Conservation (phyloP, 495 filamentous ascomycete species). For the Mytilinidion resinicola region DNA sequence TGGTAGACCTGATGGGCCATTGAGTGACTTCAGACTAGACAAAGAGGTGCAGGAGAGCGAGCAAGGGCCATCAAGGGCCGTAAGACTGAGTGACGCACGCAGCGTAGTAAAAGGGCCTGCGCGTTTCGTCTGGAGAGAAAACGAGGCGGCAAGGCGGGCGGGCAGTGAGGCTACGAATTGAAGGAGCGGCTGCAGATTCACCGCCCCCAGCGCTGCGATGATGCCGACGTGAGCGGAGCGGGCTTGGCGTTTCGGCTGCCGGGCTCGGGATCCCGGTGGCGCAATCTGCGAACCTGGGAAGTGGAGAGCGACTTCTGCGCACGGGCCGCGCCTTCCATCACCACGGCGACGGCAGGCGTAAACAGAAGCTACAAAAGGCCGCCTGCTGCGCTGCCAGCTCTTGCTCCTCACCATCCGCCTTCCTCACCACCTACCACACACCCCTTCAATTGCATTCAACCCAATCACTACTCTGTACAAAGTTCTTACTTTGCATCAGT, state of each 20-base stretch:
- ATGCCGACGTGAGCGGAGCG: neutral
- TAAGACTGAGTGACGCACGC: too few relatives aligned
- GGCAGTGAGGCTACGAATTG: neutral
- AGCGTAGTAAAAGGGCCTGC: too few relatives aligned
- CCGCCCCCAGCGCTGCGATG: too few relatives aligned
- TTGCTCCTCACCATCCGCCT: conserved; percentile 18
- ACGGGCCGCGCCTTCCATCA: neutral
- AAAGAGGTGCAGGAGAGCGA: neutral
- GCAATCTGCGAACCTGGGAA: too few relatives aligned
- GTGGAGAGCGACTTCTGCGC: too few relatives aligned
- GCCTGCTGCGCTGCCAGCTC: conserved; percentile 19
- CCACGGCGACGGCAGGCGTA: neutral
- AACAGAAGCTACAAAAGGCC: too few relatives aligned
- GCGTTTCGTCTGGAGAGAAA: neutral
- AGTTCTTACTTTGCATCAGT: conserved; percentile 19
- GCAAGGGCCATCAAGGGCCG: neutral
- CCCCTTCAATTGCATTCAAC: conserved; percentile 34
- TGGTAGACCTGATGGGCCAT: conserved; percentile 14
- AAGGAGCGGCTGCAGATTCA: too few relatives aligned
- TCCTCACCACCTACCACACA: conserved; percentile 27
- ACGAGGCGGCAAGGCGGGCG: neutral
- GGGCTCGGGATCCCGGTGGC: too few relatives aligned
- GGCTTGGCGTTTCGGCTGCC: too few relatives aligned
- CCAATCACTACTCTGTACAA: conserved; percentile 31
- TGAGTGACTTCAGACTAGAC: conserved; percentile 1